phyloP scores from a whole-genome alignment of 2,329 filamentous ascomycete species.

The Xylariaceae sp. region DNA sequence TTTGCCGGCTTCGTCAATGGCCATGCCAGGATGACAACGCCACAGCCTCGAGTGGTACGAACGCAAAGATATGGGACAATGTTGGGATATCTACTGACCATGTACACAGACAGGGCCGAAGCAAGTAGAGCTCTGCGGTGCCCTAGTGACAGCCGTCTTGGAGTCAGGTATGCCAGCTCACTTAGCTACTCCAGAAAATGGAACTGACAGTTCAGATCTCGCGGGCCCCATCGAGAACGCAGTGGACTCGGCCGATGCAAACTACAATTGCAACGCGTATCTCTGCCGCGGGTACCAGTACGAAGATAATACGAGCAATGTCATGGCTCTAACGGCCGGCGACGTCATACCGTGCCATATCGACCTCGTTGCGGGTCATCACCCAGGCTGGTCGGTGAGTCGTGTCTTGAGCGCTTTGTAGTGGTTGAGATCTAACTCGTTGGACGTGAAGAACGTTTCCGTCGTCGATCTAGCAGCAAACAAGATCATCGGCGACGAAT shows the following conservation, averaged over 20 bases:
- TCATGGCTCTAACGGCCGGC: conserved; percentile 29
- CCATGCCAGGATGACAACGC: conserved; percentile 14
- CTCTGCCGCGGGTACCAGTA: conserved; percentile 31
- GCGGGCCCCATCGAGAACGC: conserved; percentile 29
- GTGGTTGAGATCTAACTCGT: conserved; percentile 13
- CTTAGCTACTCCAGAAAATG: background rate
- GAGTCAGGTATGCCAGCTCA: conserved; percentile 15
- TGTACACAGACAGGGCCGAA: conserved; percentile 18
- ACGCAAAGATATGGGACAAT: background rate
- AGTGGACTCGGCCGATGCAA: conserved; percentile 18
- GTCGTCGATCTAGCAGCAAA: conserved; percentile 45
- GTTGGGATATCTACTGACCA: background rate
- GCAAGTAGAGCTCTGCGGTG: conserved; percentile 22
- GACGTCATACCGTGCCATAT: conserved; percentile 36
- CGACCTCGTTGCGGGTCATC: conserved; percentile 37
- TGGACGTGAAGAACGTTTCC: conserved; percentile 40
- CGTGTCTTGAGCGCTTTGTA: background rate
- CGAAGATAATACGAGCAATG: conserved; percentile 28
- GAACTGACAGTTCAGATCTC: conserved; percentile 13
- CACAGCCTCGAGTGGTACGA: conserved; percentile 11
- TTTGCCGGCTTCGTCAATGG: conserved; percentile 7
- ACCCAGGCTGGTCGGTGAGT: conserved; percentile 28
- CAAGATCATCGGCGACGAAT: conserved; percentile 44
- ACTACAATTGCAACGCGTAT: conserved; percentile 26
- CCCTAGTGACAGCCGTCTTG: conserved; percentile 16